Evolutionary conservation across 805 yeast genomes (phyloP), one percentile per base, ranked within the genome.

Genomic region (Nakazawaea wickerhamii): DNA sequence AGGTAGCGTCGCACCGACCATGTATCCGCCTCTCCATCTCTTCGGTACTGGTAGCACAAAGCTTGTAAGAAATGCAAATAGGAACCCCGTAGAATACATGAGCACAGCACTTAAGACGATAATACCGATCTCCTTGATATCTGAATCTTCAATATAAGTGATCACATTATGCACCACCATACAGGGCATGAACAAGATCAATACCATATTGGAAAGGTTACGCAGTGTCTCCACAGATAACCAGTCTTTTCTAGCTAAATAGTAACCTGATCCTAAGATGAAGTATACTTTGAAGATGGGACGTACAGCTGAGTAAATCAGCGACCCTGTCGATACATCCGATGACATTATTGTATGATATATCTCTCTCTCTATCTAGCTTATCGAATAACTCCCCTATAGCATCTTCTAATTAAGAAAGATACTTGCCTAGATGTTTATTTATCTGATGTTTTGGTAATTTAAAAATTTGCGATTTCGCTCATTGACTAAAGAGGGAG

Each of bases 211-310:
- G 2, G 86, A 77, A 18, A 84, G 66, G 26, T 80, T 80, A 55
- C 79, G 59, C 4, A 77, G 68, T 1, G 88, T 80, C 19, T 81
- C 72, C 2, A 79, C 85, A 2, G 81, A 67, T 11, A 84, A 57
- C 38, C 83, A 68, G 43, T 83, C 80, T 48, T 60, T 53, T 44
- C 68, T 70, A 1, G 91, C 83, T 13, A 84, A 59, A 19, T 61
- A 57, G 52, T 71, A 81, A 19, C 93, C 95, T n/a, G 80, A 58
- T 13, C 71, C 77, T 4, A 84, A 77, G 54, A 84, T 81, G 58
- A 83, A 61, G 55, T 84, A 84, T 58, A 84, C 81, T 58, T 84
- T 79, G 55, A 84, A 70, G 48, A 84, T 81, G 13, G 93, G 93
- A 60, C 81, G 83, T 21, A 83, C 87, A 1, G 91, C 68, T 6